Base-by-base conservation (phyloP, 441 rosid species). In the Bruguiera hainesii region DNA sequence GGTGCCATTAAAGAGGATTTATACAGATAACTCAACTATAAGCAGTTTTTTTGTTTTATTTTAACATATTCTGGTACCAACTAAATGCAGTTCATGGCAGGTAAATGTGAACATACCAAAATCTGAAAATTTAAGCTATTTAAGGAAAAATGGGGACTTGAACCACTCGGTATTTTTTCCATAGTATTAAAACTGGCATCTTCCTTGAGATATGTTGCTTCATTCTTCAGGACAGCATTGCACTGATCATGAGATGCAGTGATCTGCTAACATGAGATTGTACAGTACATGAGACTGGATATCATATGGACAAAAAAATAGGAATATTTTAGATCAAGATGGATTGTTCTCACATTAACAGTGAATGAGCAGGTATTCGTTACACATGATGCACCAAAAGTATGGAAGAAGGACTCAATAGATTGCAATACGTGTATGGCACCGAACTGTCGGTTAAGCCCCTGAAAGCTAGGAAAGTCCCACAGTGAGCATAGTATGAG, bases 381-480 rank as follows among this genome's bases (percentile, higher is more conserved):
- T 83, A 83, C 87, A 66, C 87, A 85, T 23, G 84, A 86, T 70
- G 91, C 93, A 1, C 91, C 93, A 30, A 64, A 60, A 61, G 71
- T 18, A 23, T 37, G 66, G 83, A 95, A 90, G 76, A 85, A 84
- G 30, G 85, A 84, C 52, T 89, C 91, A 4, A 87, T 58, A 52
- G 94, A 88, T 52, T 84, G 87, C 73, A 91, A 70, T 66, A 94
- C 86, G 75, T 89, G 75, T 9, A 83, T 20, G 35, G 97, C 96
- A 82, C 90, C 81, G 69, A 80, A 85, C 57, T 91, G 94, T 55
- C 85, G 88, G 66, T 80, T 88, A 56, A 89, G 78, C 59, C 98
- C 90, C 98, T 93, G 69, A n/a, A 71, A 70, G 55, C 49, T 26
- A 69, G 23, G n/a, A 60, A 49, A 21, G 59, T 58, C 51, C 28